Conservation (phyloP, 192 early-diverging fungal species). For the Paraglomus brasilianum region DNA sequence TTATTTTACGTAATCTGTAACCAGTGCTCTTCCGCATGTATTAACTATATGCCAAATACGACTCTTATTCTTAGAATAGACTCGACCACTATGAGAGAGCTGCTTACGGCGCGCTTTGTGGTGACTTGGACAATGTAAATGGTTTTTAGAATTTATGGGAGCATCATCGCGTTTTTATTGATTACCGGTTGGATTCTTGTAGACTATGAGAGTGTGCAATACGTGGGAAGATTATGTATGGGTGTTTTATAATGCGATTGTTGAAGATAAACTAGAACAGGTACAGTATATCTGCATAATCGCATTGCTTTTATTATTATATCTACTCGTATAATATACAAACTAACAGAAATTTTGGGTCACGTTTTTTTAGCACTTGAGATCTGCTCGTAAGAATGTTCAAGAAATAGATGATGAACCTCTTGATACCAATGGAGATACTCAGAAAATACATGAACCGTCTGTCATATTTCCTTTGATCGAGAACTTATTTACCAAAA, state of each 20-base stretch:
- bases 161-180: not conserved
- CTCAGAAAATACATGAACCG: slow-evolving; percentile 11
- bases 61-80: slow-evolving; percentile 33
- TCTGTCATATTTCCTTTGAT: slow-evolving; percentile 29
- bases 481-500: slow-evolving; percentile 4
- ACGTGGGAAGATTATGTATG: slow-evolving; percentile 89
- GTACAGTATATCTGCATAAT: slow-evolving; percentile 24
- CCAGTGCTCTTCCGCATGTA: not conserved
- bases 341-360: too few species aligned
- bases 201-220: slow-evolving; percentile 70
- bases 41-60: not conserved
- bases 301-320: slow-evolving; percentile 13
- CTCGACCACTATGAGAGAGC: slow-evolving; percentile 75
- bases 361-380: not conserved
- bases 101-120: slow-evolving; percentile 70
- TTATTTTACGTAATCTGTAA: not conserved
- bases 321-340: slow-evolving; percentile 15
- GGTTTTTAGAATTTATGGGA: slow-evolving; percentile 13
- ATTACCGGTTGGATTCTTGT: not conserved
- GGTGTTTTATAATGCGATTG: slow-evolving; percentile 72
- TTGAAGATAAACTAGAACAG: slow-evolving; percentile 61
- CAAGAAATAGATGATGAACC: slow-evolving; percentile 5
- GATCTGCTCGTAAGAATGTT: not conserved
- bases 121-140: slow-evolving; percentile 68
- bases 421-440: not conserved